Evolutionary conservation across 164 flowering plant genomes (phyloP), one percentile per base, ranked within the genome.

Genomic region (Piper betle): DNA sequence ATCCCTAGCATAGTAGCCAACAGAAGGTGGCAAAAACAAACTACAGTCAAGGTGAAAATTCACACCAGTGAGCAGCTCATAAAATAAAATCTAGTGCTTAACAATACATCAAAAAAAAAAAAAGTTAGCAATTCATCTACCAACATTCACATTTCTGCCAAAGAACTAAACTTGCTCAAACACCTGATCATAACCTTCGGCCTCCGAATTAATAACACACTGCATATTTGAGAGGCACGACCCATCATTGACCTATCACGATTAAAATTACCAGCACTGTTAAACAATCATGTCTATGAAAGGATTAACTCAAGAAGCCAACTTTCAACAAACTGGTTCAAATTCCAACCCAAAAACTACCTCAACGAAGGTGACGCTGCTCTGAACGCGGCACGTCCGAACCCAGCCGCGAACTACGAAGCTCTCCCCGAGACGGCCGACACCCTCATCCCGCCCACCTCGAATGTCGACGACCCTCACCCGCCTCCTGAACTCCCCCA

Each of bases 201-300:
- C 89, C 62, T 88, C 96, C 0, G 84, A 68, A 68, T 64, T 73
- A 73, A 90, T 65, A 60, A 93, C 99, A 59, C 98, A 93, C 82
- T 93, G 98, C 88, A 93, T 83, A 64, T 93, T 93, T 18, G 99
- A 90, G 41, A 93, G 82, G 74, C 99, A 90, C 8, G 97, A 93
- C 53, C 99, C 99, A 76, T 93, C 97, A 78, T 91, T 93, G 41
- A 93, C 83, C 96, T 86, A 0, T 0, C 37, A 38, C 15, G 13
- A n/a, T n/a, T 19, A 56, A 16, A 54, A 48, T 53, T 16, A 6
- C 6, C 8, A 13, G 13, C 55, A 25, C 20, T 17, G 20, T 18
- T 25, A 2, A 43, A 15, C 9, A 17, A 37, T 16, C 56, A 25
- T 25, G 1, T 25, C 33, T 25, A 25, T 25, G 33, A 25, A 25